Conservation (phyloP, 805 yeast genomes). For the Saccharomycopsis fodiens region DNA sequence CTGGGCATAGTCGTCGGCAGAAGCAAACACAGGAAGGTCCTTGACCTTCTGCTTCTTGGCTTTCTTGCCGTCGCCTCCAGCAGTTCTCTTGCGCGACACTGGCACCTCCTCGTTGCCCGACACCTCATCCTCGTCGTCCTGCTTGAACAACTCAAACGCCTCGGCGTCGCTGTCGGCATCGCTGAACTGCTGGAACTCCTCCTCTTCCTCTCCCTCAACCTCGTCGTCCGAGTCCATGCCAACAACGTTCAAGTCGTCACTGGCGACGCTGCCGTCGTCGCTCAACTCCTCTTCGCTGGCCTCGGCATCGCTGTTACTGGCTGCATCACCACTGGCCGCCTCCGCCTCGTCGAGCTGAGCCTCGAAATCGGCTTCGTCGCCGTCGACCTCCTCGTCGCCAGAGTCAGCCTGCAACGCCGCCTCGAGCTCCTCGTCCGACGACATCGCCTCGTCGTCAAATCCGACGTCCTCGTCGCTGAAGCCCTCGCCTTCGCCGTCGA, state of each 20-base stretch:
- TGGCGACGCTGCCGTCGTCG: constrained; percentile 14
- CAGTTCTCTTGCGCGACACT: constrained; percentile 21
- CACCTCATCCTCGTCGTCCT: constrained; percentile 25
- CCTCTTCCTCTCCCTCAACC: constrained; percentile 24
- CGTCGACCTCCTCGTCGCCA: constrained; percentile 26
- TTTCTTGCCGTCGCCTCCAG: constrained; percentile 24
- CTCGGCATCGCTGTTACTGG: constrained; percentile 27
- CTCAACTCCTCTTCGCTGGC: constrained; percentile 29
- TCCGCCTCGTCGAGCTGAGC: constrained; percentile 29
- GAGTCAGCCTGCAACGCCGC: constrained; percentile 19
- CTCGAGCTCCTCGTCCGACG: constrained; percentile 23
- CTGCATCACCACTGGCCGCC: constrained; percentile 29
- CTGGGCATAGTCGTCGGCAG: constrained; percentile 79
- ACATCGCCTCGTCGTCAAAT: constrained; percentile 30
- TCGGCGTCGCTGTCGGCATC: constrained; percentile 23
- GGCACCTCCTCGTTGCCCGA: constrained; percentile 22
- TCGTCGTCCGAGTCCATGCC: constrained; percentile 25
- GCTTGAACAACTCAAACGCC: constrained; percentile 22
- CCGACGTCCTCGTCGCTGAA: constrained; percentile 43
- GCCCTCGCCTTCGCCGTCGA: constrained; percentile 37
- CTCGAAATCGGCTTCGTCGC: constrained; percentile 28
- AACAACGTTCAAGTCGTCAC: constrained; percentile 22
- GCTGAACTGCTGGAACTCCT: constrained; percentile 18
- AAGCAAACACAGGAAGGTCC: constrained; percentile 77
- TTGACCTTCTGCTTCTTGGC: constrained; percentile 51